These are phyloP conservation scores for Daedaleopsis sinensis DNA, from an alignment of 768 basidiomycete genomes.

Conservation along the genomic window DNA sequence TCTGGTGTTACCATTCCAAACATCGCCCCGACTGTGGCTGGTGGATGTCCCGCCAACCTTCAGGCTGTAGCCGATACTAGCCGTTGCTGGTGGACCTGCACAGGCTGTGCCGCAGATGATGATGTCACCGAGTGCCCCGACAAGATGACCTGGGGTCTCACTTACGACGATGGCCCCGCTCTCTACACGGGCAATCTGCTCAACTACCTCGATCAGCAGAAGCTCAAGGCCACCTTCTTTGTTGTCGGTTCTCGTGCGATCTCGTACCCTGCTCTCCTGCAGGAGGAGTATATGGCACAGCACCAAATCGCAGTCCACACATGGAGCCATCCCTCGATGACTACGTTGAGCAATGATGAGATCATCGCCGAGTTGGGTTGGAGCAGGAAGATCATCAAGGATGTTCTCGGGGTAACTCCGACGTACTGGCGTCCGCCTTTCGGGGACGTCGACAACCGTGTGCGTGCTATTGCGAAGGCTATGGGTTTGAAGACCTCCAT, in stretches of 20 bases:
- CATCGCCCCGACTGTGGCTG: constrained; percentile 44
- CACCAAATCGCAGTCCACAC: constrained; percentile 80
- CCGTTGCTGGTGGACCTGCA: constrained; percentile 84
- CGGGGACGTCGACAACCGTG: constrained; percentile 84
- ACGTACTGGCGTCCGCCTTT: constrained; percentile 82
- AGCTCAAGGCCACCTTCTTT: constrained; percentile 86
- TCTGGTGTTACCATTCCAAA: constrained; percentile 63
- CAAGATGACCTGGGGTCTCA: constrained; percentile 58
- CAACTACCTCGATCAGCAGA: constrained; percentile 60
- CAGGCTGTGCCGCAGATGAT: constrained; percentile 64
- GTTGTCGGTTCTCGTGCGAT: constrained; percentile 82
- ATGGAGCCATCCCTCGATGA: constrained; percentile 75
- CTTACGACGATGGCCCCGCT: constrained; percentile 81
- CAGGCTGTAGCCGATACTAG: constrained; percentile 49
- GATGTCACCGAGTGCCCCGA: constrained; percentile 80
- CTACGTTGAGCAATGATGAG: constrained; percentile 74
- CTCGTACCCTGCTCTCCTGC: constrained; percentile 68
- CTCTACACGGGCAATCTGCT: constrained; percentile 77
- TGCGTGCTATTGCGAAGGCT: constrained; percentile 79
- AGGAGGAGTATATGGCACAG: constrained; percentile 72
- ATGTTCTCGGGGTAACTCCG: constrained; percentile 78
- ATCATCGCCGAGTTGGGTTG: constrained; percentile 90
- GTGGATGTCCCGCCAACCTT: constrained; percentile 59
- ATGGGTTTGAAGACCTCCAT: constrained; percentile 86
- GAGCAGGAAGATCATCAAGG: constrained; percentile 84